Evolutionary conservation across 768 basidiomycete species (phyloP), one percentile per base, ranked within the genome.

Genomic region (Mycena sanguinolenta): DNA sequence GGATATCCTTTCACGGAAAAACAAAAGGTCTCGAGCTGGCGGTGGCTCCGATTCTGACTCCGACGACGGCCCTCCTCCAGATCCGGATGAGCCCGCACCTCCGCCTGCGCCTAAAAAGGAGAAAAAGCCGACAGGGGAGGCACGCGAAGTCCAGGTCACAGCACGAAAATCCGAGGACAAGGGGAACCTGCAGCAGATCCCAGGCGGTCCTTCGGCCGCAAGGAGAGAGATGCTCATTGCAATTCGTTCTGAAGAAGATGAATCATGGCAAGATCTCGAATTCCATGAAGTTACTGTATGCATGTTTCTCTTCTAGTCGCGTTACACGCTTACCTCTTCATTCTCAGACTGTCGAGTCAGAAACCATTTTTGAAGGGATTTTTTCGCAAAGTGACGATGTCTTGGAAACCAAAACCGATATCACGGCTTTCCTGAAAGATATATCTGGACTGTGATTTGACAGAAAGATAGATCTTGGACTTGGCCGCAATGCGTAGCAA

Each of bases 171-270:
- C 83, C 10, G 92, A 93, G 58, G 92, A 93, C 65, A 90, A 90
- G 71, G 83, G 84, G 6, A 80, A 79, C n/a, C 69, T 77, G 14
- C 63, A 60, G 23, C 80, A 82, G 49, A 77, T 79, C n/a, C 87
- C 88, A 74, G 92, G 92, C 13, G 91, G 92, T 0, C 79, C 95
- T 61, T 93, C 94, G 53, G 78, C 86, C 8, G 88, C 89, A 13
- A 85, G 94, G 58, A 86, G 93, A 75, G 94, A 96, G 73, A 94
- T 96, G 87, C 79, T 96, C 27, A 85, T 87, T 57, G 83, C 86
- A n/a, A 89, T 95, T 44, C 87, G 92, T 32, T 82, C 82, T 3
- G 94, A 95, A 76, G 92, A 94, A 75, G 94, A 95, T 62, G 94
- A 94, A 76, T 80, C 80, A 61, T 96, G 94, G 94, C 82, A 90